These are phyloP conservation scores for Scalesia atractyloides DNA, from an alignment of 129 eudicot species.

Conservation along the genomic window DNA sequence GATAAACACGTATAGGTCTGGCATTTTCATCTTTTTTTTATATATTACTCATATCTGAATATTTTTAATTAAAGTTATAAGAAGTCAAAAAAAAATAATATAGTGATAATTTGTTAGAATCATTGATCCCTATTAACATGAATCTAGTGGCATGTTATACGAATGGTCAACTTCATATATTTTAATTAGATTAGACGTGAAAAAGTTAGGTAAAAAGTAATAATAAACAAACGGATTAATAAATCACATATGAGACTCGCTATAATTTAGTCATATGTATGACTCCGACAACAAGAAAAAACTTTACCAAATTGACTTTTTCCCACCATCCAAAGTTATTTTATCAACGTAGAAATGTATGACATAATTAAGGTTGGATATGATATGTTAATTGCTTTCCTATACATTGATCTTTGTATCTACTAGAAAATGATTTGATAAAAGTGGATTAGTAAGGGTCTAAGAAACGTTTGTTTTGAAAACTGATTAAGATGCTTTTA, in stretches of 20 bases:
- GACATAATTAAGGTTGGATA: slow-evolving; percentile 6
- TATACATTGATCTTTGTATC: background rate
- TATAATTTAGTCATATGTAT: background rate
- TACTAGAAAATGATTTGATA: background rate
- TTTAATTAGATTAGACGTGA: background rate
- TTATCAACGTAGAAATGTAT: background rate
- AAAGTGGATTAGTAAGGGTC: background rate
- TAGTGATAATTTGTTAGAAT: background rate
- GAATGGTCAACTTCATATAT: background rate
- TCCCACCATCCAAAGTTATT: slow-evolving; percentile 13
- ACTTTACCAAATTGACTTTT: background rate
- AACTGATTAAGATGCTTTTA: too few species aligned
- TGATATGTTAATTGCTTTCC: background rate
- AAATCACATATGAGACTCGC: slow-evolving; percentile 1
- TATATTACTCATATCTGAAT: background rate
- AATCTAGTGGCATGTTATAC: background rate
- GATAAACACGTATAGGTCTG: too few species aligned
- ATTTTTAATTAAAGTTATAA: background rate
- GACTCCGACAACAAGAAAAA: slow-evolving; percentile 8
- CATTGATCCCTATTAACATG: background rate
- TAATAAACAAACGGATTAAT: background rate
- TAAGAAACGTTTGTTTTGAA: too few species aligned
- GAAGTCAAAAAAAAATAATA: background rate
- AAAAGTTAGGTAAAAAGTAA: slow-evolving; percentile 17
- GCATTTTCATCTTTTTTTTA: background rate